Base-by-base conservation (phyloP, 116 monocot species). In the Cymodocea nodosa region DNA sequence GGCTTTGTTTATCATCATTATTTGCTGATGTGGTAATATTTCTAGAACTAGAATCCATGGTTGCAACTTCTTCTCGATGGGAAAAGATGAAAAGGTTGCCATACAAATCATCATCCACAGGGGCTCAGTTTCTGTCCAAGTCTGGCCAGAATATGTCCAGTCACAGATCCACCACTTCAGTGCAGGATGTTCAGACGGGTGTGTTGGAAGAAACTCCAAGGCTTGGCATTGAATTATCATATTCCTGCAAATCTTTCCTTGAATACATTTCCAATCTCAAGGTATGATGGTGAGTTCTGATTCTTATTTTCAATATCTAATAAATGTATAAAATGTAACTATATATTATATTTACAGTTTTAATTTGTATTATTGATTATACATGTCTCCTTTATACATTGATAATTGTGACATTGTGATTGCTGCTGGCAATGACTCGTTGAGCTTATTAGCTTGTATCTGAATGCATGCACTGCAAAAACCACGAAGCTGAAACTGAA, bases 221-320 rank as follows among this genome's bases (percentile, higher is more conserved):
- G 51, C 11, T 25, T 64, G 49, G 20, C 25, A 39, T 23, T 50
- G 55, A 48, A 13, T 24, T 70, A 11, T 18, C 66, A 24, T 52
- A 35, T 65, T 37, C 67, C 12, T 40, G 22, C 62, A 11, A 70
- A 64, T 13, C 14, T 50, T 22, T 73, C 35, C 50, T 52, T 23
- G 56, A 70, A n/a, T 65, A 15, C 64, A 58, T 66, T 48, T 77
- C 64, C 60, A 44, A 79, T 74, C 74, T 78, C 80, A 81, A 89
- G 89, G 89, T 89, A 89, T 76, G 62, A 71, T 37, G 62, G 63
- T 71, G 36, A 60, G 22, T 55, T 24, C 57, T 14, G 12, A 10
- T 49, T 72, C 57, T 55, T 35, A 9, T 56, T 63, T 17, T 60
- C 60, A 30, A 16, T 36, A 57, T 64, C 35, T 15, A 44, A 14